Percentiles rank a stretch among this genome's conserved stretches.
Conservation (phyloP, 1,139 yeast genomes). For the Suhomyces wounanorum region DNA sequence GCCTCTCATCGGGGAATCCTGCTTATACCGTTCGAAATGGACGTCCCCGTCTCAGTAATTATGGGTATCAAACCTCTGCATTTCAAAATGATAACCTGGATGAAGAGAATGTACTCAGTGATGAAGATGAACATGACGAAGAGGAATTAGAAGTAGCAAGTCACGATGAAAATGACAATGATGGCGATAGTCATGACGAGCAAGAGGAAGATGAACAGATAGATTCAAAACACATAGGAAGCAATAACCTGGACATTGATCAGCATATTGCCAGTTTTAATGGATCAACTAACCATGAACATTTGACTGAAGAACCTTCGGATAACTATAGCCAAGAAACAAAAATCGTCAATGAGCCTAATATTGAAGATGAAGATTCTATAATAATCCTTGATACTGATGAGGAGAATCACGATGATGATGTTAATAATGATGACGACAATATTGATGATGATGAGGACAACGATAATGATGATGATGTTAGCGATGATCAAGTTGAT, state of each 20-base stretch:
- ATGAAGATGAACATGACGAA: constrained; percentile 3
- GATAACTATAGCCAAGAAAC: background rate
- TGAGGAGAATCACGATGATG: background rate
- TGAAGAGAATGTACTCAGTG: background rate
- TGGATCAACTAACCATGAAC: background rate
- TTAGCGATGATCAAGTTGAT: background rate
- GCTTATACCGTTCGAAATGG: constrained; percentile 13
- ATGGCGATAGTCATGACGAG: constrained; percentile 5
- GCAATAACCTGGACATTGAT: no score
- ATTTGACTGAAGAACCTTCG: background rate
- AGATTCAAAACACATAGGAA: no score
- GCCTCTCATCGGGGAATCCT: background rate
- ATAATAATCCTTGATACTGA: background rate
- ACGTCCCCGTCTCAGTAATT: constrained; percentile 12
- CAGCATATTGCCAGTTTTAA: background rate
- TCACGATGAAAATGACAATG: background rate
- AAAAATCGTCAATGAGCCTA: background rate
- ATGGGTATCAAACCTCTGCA: background rate
- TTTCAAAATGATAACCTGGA: background rate
- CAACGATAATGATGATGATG: background rate
- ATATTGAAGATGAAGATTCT: background rate
- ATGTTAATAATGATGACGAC: background rate
- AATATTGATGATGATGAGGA: background rate
- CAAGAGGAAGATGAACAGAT: constrained; percentile 3
- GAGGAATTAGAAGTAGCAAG: background rate